phyloP scores from a whole-genome alignment of 306 rosid genomes.

The Corylus avellana region DNA sequence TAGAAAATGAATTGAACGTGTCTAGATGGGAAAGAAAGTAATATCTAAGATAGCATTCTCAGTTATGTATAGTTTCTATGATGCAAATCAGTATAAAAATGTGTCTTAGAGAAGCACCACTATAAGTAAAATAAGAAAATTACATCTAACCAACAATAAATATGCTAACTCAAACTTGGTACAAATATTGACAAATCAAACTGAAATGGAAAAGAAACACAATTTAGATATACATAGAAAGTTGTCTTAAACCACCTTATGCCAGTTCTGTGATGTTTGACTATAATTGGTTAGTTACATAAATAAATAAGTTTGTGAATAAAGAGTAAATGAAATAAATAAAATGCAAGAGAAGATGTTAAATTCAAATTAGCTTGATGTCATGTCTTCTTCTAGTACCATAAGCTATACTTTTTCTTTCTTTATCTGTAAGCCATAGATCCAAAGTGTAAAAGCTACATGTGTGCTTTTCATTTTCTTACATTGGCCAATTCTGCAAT shows the following conservation, averaged over 20 bases:
- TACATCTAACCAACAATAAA: not conserved
- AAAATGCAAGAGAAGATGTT: not conserved
- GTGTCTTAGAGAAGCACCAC: not conserved
- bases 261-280: not conserved
- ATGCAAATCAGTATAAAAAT: not conserved
- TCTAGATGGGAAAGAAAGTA: not conserved
- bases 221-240: not conserved
- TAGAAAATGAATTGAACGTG: not conserved
- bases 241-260: not conserved
- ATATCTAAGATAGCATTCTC: not conserved
- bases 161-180: not conserved
- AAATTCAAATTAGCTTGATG: not conserved
- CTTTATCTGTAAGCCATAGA: constrained; percentile 2
- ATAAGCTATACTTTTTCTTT: not conserved
- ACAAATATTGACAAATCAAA: not conserved
- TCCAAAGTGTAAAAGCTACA: too few relatives aligned
- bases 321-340: not conserved
- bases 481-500: constrained; percentile 23
- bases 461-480: constrained; percentile 24
- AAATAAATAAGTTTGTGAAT: not conserved
- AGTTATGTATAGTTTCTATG: not conserved
- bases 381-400: not conserved
- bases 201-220: not conserved
- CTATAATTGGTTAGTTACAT: not conserved
- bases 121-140: not conserved